Percentiles rank a stretch among this genome's conserved stretches.
These are phyloP conservation scores for Withania somnifera DNA, from an alignment of 305 asterid species.

Conservation along the genomic window DNA sequence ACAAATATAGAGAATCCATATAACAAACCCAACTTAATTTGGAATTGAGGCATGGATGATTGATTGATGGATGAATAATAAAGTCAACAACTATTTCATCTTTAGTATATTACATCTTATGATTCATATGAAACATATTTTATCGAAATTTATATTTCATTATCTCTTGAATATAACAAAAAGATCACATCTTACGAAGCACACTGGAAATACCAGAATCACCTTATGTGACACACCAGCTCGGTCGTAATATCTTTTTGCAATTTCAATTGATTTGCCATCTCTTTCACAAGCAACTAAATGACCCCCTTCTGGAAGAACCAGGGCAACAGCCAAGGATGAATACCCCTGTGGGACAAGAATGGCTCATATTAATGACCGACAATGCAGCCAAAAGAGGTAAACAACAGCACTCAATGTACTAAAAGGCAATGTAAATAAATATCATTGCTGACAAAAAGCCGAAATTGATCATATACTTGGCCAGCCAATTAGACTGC, in stretches of 20 bases:
- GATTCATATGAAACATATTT: neutral
- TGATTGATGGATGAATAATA: neutral
- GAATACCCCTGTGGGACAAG: conserved; percentile 62
- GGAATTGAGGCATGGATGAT: neutral
- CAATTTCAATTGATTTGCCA: conserved; percentile 59
- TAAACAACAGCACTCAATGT: neutral
- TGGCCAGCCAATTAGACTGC: neutral
- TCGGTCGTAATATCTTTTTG: conserved; percentile 55
- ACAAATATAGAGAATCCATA: neutral
- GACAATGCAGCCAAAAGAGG: neutral
- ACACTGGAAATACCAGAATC: conserved; percentile 1
- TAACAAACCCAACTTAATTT: neutral
- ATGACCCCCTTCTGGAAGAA: conserved; percentile 69
- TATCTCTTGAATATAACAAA: neutral
- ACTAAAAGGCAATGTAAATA: neutral
- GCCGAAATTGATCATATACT: neutral
- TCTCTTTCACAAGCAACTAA: conserved; percentile 89
- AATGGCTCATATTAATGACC: neutral
- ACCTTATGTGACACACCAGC: conserved; percentile 86
- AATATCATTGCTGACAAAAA: neutral
- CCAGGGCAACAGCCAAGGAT: conserved; percentile 76
- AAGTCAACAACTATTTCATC: neutral
- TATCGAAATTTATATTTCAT: neutral
- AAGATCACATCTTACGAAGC: neutral
- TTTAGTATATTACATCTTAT: neutral